phyloP scores from a whole-genome alignment of 345 rosid species.

The Salix suchowensis region DNA sequence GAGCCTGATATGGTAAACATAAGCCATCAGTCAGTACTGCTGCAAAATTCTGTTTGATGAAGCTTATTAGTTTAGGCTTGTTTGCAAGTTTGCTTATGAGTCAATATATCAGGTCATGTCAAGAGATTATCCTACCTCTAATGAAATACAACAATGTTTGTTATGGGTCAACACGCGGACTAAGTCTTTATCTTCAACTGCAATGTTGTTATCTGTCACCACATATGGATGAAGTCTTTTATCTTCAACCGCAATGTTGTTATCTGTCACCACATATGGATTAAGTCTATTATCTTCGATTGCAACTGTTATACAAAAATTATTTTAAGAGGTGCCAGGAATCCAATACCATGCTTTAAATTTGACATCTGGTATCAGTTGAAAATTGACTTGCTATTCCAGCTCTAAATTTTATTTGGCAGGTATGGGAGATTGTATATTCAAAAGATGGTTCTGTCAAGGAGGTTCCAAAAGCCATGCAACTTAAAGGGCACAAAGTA shows the following conservation, averaged over 20 bases:
- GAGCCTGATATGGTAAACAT: background rate
- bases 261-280: background rate
- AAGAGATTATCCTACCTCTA: background rate
- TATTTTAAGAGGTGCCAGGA: background rate
- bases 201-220: background rate
- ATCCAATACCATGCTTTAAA: background rate
- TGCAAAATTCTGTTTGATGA: background rate
- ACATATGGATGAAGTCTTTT: too few species aligned
- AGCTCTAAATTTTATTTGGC: constrained; percentile 9
- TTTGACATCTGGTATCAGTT: background rate
- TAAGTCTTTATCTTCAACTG: background rate
- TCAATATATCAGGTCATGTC: background rate
- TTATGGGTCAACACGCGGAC: background rate
- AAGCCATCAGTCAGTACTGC: background rate
- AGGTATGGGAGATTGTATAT: constrained; percentile 98
- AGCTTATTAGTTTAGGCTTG: background rate
- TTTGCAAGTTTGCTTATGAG: background rate
- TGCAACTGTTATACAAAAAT: background rate
- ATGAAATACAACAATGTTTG: background rate
- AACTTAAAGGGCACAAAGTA: constrained; percentile 97
- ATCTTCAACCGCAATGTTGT: background rate
- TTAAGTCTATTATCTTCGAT: background rate
- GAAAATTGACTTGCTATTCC: background rate
- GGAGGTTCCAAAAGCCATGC: constrained; percentile 84
- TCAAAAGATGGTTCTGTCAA: constrained; percentile 92